Conservation (phyloP, 140 eudicot genomes). For the Oenanthe javanica region DNA sequence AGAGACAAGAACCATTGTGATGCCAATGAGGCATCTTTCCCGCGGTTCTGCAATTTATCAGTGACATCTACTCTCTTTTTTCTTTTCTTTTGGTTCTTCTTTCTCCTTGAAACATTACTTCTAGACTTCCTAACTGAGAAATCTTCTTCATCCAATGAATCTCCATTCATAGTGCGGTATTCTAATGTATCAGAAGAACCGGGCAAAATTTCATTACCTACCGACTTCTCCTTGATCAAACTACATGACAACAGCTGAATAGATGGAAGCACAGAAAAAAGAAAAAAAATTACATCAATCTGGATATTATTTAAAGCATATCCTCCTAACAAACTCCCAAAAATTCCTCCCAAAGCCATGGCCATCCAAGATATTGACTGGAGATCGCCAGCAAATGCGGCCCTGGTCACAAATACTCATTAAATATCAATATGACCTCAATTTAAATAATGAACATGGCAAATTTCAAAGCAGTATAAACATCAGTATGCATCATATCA, state of each 20-base stretch:
- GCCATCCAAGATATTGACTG: slow-evolving; percentile 95
- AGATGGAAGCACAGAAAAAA: slow-evolving; percentile 61
- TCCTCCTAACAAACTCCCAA: slow-evolving; percentile 94
- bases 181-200: slow-evolving; percentile 30
- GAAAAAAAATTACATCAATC: slow-evolving; percentile 58
- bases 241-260: slow-evolving; percentile 73
- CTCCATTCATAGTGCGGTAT: slow-evolving; percentile 27
- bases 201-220: slow-evolving; percentile 19
- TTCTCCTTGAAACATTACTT: slow-evolving; percentile 40
- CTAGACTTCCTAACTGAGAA: slow-evolving; percentile 26
- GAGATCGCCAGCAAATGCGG: slow-evolving; percentile 94
- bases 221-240: slow-evolving; percentile 55
- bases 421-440: not conserved
- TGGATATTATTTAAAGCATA: slow-evolving; percentile 50
- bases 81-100: slow-evolving; percentile 47
- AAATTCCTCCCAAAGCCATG: slow-evolving; percentile 96
- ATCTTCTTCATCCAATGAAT: slow-evolving; percentile 30
- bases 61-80: slow-evolving; percentile 24
- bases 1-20: slow-evolving; percentile 52
- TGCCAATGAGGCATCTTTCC: slow-evolving; percentile 35
- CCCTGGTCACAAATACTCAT: slow-evolving; percentile 40
- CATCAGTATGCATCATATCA: not conserved
- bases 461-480: not conserved
- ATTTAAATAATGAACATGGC: not conserved
- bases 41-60: slow-evolving; percentile 22